Percentiles rank a stretch among this genome's conserved stretches.
Evolutionary conservation across 306 rosid genomes (phyloP).

Genomic region (Pterocarpus macrocarpus): DNA sequence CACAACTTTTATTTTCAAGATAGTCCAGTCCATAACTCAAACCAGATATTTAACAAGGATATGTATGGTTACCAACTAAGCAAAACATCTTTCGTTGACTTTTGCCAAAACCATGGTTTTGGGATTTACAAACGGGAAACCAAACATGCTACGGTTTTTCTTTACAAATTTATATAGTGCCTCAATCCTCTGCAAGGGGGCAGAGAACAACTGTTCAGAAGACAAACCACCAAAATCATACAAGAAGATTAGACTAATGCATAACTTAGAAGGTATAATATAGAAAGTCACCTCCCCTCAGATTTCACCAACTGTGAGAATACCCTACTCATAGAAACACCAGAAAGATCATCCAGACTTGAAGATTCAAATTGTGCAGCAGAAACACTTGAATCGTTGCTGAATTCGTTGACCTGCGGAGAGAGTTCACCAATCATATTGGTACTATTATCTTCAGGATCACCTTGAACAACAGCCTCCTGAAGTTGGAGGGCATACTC

Average conservation of each 20-base stretch:
- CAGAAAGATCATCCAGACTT: constrained; percentile 80
- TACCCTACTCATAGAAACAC: constrained; percentile 94
- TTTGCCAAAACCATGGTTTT: no score
- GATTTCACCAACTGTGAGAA: constrained; percentile 98
- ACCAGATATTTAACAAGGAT: background rate
- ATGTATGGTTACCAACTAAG: constrained; percentile 17
- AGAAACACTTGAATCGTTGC: constrained; percentile 56
- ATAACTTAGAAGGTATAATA: constrained; percentile 16
- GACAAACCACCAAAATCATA: constrained; percentile 37
- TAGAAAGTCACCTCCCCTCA: constrained; percentile 79
- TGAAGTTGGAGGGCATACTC: constrained; percentile 96
- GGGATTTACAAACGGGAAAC: no score
- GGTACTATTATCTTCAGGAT: constrained; percentile 90
- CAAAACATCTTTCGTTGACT: constrained; percentile 12
- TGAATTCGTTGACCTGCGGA: constrained; percentile 78
- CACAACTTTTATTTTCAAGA: background rate
- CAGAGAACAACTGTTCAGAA: no score
- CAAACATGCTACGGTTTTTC: constrained; percentile 1
- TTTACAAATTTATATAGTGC: constrained; percentile 33
- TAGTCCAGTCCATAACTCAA: constrained; percentile 21
- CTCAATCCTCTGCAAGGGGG: background rate
- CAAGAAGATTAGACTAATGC: constrained; percentile 19
- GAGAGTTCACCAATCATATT: constrained; percentile 92
- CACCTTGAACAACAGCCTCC: constrained; percentile 76
- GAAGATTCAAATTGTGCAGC: constrained; percentile 58